phyloP scores from a whole-genome alignment of 257 asterid species.

The Solanum bukasovii region DNA sequence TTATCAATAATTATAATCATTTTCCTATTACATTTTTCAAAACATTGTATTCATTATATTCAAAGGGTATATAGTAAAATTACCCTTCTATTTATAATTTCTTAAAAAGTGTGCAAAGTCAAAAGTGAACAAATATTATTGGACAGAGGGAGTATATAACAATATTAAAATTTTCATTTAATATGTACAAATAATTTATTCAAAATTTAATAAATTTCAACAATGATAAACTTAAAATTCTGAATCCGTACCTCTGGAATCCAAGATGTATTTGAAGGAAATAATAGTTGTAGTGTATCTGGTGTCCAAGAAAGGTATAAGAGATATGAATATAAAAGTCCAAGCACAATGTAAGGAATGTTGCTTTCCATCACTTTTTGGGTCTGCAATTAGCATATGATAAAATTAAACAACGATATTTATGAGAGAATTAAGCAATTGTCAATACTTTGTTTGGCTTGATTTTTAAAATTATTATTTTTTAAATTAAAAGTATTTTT shows the following conservation, averaged over 20 bases:
- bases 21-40: no score
- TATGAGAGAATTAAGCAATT: no score
- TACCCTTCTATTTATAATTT: no score
- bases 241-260: slow-evolving; percentile 54
- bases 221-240: not conserved
- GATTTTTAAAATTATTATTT: no score
- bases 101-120: no score
- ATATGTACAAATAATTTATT: not conserved
- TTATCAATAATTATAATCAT: no score
- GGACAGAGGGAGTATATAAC: no score
- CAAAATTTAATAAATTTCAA: not conserved
- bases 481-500: no score
- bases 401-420: not conserved
- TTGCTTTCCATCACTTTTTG: slow-evolving; percentile 52
- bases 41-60: no score
- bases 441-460: no score
- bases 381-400: slow-evolving; percentile 34
- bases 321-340: slow-evolving; percentile 55
- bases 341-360: slow-evolving; percentile 49
- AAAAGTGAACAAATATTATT: no score
- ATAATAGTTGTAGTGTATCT: slow-evolving; percentile 46
- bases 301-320: slow-evolving; percentile 79
- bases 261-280: slow-evolving; percentile 55
- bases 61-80: no score
- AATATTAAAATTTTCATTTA: not conserved